Conservation (phyloP, 352 stramenopile species). For the Globisporangium cederbergense region DNA sequence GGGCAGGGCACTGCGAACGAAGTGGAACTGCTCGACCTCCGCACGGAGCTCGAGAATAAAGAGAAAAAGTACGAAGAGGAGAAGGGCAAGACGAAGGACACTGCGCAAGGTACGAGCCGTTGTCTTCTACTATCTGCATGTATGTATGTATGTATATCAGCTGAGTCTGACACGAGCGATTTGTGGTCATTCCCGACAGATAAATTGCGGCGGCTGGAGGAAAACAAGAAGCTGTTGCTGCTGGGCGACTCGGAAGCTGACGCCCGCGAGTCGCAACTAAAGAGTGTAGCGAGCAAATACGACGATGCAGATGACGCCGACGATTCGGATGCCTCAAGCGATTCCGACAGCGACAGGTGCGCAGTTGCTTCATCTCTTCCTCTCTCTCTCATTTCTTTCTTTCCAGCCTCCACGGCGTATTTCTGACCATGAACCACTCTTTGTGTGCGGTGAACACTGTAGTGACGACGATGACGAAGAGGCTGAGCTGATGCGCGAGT, state of each 20-base stretch:
- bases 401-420: background rate
- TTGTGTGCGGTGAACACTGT: background rate
- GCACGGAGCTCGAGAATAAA: slow-evolving; percentile 70
- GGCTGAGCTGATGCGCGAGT: slow-evolving; percentile 94
- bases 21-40: slow-evolving; percentile 68
- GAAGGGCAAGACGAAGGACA: slow-evolving; percentile 73
- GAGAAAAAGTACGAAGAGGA: slow-evolving; percentile 71
- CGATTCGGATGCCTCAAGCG: slow-evolving; percentile 57
- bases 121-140: slow-evolving; percentile 6
- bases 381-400: background rate
- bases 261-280: slow-evolving; percentile 79
- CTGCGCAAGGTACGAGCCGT: slow-evolving; percentile 62
- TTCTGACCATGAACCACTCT: background rate
- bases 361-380: background rate
- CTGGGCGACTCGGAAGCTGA: slow-evolving; percentile 71
- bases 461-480: slow-evolving; percentile 96
- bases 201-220: slow-evolving; percentile 64
- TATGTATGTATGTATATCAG: slow-evolving; percentile 16
- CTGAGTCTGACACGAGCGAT: background rate
- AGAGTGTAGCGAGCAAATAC: slow-evolving; percentile 87
- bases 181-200: slow-evolving; percentile 26
- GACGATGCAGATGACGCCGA: slow-evolving; percentile 88
- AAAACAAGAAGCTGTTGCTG: slow-evolving; percentile 82
- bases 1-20: slow-evolving; percentile 81
- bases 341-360: slow-evolving; percentile 75